A percentile compares a stretch with the other conserved stretches of the same genome.
These are phyloP conservation scores for Aristolochia contorta DNA, from an alignment of 164 flowering plant species.

Conservation along the genomic window DNA sequence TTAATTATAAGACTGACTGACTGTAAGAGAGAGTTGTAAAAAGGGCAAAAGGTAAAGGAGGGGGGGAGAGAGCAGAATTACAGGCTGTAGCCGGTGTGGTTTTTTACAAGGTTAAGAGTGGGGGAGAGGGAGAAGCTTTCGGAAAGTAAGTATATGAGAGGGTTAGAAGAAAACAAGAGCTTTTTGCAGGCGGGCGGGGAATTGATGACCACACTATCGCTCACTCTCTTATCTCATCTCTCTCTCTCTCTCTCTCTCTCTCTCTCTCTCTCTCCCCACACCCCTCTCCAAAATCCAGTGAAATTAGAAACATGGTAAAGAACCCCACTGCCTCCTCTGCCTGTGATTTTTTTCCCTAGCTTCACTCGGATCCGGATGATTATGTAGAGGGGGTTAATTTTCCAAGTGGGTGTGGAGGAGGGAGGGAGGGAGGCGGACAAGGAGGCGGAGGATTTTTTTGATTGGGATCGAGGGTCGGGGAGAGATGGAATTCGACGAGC, in stretches of 20 bases:
- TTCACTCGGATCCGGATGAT: too few relatives aligned
- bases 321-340: too few relatives aligned
- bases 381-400: too few relatives aligned
- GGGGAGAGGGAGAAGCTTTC: background rate
- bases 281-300: background rate
- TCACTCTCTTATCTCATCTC: conserved; percentile 9
- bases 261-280: background rate
- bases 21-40: background rate
- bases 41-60: background rate
- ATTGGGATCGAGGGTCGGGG: background rate
- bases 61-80: background rate
- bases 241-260: conserved; percentile 13
- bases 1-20: too few relatives aligned
- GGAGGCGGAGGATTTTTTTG: too few relatives aligned
- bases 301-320: background rate
- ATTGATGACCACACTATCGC: conserved; percentile 25
- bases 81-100: conserved; percentile 1
- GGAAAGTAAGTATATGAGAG: background rate
- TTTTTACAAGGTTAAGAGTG: background rate
- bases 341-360: too few relatives aligned
- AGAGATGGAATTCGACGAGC: conserved; percentile 39
- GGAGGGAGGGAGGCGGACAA: background rate
- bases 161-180: too few relatives aligned
- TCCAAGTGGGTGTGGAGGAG: too few relatives aligned
- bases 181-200: conserved; percentile 16